Base-by-base conservation (phyloP, 352 stramenopile genomes). In the Aphanomyces euteiches region DNA sequence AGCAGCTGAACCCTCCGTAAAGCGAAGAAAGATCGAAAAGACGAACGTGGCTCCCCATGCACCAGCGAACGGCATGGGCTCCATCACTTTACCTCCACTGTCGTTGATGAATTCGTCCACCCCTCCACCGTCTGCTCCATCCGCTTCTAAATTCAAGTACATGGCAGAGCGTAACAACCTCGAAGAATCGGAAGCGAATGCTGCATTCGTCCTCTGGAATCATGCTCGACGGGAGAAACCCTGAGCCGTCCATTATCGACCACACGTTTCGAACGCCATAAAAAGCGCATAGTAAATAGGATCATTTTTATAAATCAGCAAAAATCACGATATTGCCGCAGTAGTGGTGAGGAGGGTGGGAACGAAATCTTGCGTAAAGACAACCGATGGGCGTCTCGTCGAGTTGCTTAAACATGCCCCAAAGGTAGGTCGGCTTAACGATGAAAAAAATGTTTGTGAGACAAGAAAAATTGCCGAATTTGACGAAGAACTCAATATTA, bases 181-280 rank as follows among this genome's bases (percentile, higher is more conserved):
- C 15, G 50, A 58, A 58, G 50, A 58, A 21, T 58, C 50, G 50
- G 50, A 58, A 58, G 50, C 50, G 50, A 58, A 19, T 19, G 50
- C 50, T 10, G 50, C 50, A 19, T 58, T 36, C 50, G 50, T 58
- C 17, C 50, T 58, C 17, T 58, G 50, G 50, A 8, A 58, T 19
- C 50, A 58, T 58, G 50, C 50, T 19, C 50, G 50, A 7, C 50
- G 50, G 7, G 50, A 58, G 36, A 58, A 58, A 21, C 50, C 10
- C 0, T 58, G 50, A 58, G 8, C 17, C 50, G 50, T 37, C 13
- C 7, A 21, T 28, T 10, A 21, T 37, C 15, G 50, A 19, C 21
- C 50, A 58, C 50, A 58, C 50, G 50, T 58, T 50, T n/a, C 10
- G 10, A 50, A 50, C 17, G 43, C 17, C 17, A n/a, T 50, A 50